A percentile compares a stretch with the other conserved stretches of the same genome.
These are phyloP conservation scores for Paraglomus occultum DNA, from an alignment of 192 early-diverging fungal genomes.

Conservation along the genomic window DNA sequence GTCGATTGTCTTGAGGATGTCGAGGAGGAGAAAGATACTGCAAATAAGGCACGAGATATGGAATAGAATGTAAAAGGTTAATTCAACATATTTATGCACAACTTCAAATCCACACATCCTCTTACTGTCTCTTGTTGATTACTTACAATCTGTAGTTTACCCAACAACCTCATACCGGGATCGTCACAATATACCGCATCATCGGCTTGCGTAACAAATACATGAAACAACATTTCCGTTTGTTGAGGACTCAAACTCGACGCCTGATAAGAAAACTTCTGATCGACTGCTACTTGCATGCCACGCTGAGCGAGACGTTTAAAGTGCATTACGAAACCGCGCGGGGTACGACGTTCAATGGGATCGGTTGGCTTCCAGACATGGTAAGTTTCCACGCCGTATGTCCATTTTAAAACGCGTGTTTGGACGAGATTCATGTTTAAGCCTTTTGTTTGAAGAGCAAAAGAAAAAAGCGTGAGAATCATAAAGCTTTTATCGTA, in stretches of 20 bases:
- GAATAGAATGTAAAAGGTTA: no score
- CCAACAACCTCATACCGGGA: constrained; percentile 10
- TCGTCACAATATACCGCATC: constrained; percentile 17
- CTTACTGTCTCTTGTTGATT: background rate
- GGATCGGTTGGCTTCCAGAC: background rate
- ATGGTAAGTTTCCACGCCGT: background rate
- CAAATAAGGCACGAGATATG: no score
- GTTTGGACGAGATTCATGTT: background rate
- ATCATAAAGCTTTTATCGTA: no score
- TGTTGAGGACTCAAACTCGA: background rate
- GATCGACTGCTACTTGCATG: background rate
- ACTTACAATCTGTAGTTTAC: background rate
- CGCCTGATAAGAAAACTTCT: background rate
- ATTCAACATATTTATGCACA: no score
- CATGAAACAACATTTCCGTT: background rate
- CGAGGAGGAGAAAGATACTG: no score
- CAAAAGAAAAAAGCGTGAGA: no score
- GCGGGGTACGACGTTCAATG: background rate
- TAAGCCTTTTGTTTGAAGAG: constrained; percentile 24
- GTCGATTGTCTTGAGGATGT: background rate
- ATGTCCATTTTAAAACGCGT: constrained; percentile 6
- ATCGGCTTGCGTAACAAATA: background rate
- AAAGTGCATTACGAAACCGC: background rate
- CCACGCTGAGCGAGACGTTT: background rate
- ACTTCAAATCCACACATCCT: no score